Base-by-base conservation (phyloP, 75 land plant species). In the Chamaecyparis obtusa region DNA sequence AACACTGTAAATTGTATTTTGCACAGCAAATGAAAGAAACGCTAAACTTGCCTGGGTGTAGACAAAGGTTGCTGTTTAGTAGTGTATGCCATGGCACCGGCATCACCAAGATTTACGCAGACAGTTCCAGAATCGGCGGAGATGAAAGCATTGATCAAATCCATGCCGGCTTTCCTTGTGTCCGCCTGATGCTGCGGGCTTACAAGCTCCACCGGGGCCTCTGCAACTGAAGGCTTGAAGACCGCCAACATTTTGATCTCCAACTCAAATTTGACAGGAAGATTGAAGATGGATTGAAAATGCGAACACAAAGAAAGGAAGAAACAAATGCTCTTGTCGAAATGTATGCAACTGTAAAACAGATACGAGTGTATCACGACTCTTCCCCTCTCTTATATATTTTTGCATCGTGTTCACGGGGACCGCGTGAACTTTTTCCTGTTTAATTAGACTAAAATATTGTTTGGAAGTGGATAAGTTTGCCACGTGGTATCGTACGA, bases 161-260 rank as follows among this genome's bases (percentile, higher is more conserved):
- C 88, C 13, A 21, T 32, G 80, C 86, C 92, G 0, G 51, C 51
- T 69, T 85, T 89, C 84, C 92, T 79, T 74, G 76, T 43, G 41
- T 88, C 89, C 5, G 81, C 75, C 5, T 55, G 79, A 30, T 14
- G 55, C 0, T 76, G 57, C 11, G 93, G 93, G 36, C 87, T 88
- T 10, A 57, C 39, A 54, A 92, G 89, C 86, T 92, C 93, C 87
- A 27, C 81, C 3, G 93, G 93, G 9, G 78, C 90, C 33, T 55
- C n/a, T 55, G 88, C 89, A 37, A 92, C 89, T 6, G 85, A 71
- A 32, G 69, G 54, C 83, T 88, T 77, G 43, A 92, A 86, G 16
- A 92, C 89, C n/a, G 89, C 92, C 82, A 92, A 64, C 93, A 92
- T 92, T 85, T 83, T 91, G 55, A 2, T 51, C 2, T 51, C 13